Base-by-base conservation (phyloP, 2,329 filamentous ascomycete species). In the Colletotrichum sp. region DNA sequence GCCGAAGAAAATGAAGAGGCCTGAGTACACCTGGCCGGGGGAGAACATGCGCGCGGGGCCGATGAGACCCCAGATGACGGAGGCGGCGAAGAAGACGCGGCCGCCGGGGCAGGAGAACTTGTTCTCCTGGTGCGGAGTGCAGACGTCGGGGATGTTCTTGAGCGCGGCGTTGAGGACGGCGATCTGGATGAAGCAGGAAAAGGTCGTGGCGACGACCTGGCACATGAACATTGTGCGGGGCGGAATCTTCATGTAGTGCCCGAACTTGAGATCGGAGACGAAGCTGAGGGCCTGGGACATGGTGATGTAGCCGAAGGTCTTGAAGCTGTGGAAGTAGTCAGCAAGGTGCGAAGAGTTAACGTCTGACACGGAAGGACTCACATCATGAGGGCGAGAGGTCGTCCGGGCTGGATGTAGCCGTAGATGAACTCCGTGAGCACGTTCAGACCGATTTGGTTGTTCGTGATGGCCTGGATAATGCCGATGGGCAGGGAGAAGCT, bases 371-470 rank as follows among this genome's bases (percentile, higher is more conserved):
- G 30, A 7, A 9, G 8, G 27, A 80, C 86, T 78, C 81, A 94
- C 86, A 95, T 88, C 93, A 96, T 95, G 77, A 95, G 90, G 0
- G 92, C 94, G 71, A 95, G 85, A 0, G 94, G 94, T 8, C 90
- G 86, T 4, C 94, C 94, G 0, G 93, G 93, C 77, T 94, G 93
- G 79, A 95, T 94, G 80, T 95, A 95, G 2, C 94, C 94, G 74
- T 92, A 91, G 6, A 96, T 86, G 78, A 95, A 94, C 84, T 95
- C 93, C 1, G 93, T 94, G 77, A 95, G 85, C 30, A 96, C 93
- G 77, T 95, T 95, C 44, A 95, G 86, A 3, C 93, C 93, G 48
- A 95, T 92, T 85, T 94, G 86, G 82, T 93, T 93, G 80, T 94
- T 92, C 6, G 93, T 94, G 6, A 93, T 88, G 48, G 93, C 94